Conservation (phyloP, 169 alveolate genomes). For the Ichthyophthirius multifiliis region DNA sequence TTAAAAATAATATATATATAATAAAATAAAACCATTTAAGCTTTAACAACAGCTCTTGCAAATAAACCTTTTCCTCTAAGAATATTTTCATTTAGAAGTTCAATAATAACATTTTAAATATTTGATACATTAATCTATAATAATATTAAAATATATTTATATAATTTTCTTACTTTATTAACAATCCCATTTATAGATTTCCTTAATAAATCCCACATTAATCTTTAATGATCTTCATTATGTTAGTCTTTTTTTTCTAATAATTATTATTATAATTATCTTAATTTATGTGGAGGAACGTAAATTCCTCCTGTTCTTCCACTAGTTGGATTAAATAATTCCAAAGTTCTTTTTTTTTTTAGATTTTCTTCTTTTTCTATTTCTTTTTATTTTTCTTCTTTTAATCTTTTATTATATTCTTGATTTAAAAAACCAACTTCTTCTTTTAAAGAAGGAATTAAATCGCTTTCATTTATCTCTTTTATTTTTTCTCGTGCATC, state of each 20-base stretch:
- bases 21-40: conserved; percentile 86
- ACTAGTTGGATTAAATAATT: not conserved
- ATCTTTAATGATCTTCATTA: conserved; percentile 92
- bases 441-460: not conserved
- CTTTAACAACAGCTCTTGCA: conserved; percentile 94
- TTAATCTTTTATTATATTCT: not conserved
- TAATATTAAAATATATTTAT: not conserved
- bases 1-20: not conserved
- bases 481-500: not conserved
- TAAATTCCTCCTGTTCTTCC: conserved; percentile 94
- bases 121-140: conserved; percentile 31
- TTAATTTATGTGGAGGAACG: conserved; percentile 96
- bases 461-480: not conserved
- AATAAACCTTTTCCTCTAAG: conserved; percentile 98
- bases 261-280: conserved; percentile 90
- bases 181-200: conserved; percentile 95
- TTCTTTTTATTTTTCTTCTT: not conserved
- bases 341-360: not conserved
- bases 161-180: conserved; percentile 90
- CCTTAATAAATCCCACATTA: conserved; percentile 96
- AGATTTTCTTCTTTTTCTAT: not conserved
- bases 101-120: conserved; percentile 76
- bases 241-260: conserved; percentile 77
- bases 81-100: conserved; percentile 95
- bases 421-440: not conserved